Percentiles rank a stretch among this genome's conserved stretches.
Conservation (phyloP, 164 flowering plant species). For the Vitis riparia region DNA sequence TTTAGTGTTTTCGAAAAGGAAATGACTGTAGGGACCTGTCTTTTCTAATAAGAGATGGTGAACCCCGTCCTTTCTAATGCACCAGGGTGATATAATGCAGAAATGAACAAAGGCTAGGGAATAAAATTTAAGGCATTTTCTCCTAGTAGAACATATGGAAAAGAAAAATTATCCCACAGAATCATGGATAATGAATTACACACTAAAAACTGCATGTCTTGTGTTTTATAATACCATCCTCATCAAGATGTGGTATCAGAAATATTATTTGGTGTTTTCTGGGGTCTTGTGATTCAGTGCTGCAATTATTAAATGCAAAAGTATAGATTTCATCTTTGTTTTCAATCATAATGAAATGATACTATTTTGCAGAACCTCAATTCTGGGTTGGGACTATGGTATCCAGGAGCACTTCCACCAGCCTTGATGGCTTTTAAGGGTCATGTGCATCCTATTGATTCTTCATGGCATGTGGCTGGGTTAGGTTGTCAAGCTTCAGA, state of each 20-base stretch:
- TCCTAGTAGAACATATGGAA: not conserved
- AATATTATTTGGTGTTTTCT: too few species aligned
- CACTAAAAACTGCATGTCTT: too few species aligned
- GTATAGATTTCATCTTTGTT: not conserved
- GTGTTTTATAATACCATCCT: too few species aligned
- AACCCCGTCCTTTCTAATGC: too few species aligned
- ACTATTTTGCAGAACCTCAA: conserved; percentile 45
- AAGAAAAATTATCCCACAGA: too few species aligned
- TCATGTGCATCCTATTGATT: conserved; percentile 55
- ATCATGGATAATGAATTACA: too few species aligned
- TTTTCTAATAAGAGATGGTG: not conserved
- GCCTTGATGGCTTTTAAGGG: conserved; percentile 62
- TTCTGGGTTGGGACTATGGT: conserved; percentile 56
- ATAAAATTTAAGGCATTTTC: not conserved
- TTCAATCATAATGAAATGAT: not conserved
- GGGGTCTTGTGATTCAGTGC: not conserved
- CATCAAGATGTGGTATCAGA: too few species aligned
- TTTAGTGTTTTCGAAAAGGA: too few species aligned
- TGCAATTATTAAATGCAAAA: not conserved
- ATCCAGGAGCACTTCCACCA: conserved; percentile 66
- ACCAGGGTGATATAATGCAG: not conserved
- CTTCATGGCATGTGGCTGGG: conserved; percentile 60
- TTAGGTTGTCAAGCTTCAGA: conserved; percentile 42
- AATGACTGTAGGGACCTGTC: too few species aligned
- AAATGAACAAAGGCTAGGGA: not conserved